phyloP scores from a whole-genome alignment of 169 alveolate species.

The Plasmodium cynomolgi region DNA sequence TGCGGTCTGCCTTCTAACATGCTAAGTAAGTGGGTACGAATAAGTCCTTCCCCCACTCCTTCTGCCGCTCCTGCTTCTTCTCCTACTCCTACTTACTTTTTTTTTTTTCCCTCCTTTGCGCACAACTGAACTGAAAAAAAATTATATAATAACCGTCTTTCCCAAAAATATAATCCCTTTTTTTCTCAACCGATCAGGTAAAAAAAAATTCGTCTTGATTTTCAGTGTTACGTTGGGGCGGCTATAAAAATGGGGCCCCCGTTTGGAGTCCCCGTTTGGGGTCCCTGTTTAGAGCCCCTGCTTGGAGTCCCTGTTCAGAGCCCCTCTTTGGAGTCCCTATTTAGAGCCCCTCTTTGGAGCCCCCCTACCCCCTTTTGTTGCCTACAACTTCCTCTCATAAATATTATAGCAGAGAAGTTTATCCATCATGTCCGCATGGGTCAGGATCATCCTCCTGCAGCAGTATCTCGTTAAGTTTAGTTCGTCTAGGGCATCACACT shows the following conservation, averaged over 20 bases:
- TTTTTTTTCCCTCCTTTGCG: background rate
- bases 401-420: slow-evolving; percentile 97
- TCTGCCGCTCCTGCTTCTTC: background rate
- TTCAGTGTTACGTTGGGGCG: background rate
- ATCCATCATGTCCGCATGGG: slow-evolving; percentile 98
- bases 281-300: no score
- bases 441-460: slow-evolving; percentile 96
- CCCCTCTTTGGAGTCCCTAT: no score
- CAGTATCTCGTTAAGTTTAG: slow-evolving; percentile 93
- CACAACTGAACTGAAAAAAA: background rate
- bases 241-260: background rate
- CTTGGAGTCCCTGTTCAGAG: no score
- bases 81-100: background rate
- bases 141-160: no score
- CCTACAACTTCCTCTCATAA: slow-evolving; percentile 54
- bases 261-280: no score
- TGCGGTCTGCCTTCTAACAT: background rate
- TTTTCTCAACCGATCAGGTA: background rate
- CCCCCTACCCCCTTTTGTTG: background rate
- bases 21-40: background rate
- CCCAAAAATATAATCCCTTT: background rate
- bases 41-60: no score
- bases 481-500: slow-evolving; percentile 95
- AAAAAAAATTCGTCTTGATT: background rate
- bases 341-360: background rate